These are phyloP conservation scores for Halophytophthora polymorphica DNA, from an alignment of 352 stramenopile species.

Conservation along the genomic window DNA sequence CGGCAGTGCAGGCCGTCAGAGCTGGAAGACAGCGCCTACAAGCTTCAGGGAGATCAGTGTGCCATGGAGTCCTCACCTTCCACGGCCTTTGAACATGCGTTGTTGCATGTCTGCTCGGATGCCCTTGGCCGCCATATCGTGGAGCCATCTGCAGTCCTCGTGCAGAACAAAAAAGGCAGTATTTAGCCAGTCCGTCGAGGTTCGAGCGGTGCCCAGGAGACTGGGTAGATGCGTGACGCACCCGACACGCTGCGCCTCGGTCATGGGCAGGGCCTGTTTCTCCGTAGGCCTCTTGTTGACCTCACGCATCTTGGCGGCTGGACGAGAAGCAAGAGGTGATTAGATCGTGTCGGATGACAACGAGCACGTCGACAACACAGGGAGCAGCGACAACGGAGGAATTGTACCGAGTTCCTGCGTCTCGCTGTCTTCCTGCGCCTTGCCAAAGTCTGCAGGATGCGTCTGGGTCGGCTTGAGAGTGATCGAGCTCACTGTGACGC, in stretches of 20 bases:
- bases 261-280: slow-evolving; percentile 61
- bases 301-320: slow-evolving; percentile 60
- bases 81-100: slow-evolving; percentile 79
- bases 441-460: slow-evolving; percentile 69
- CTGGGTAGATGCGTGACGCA: slow-evolving; percentile 11
- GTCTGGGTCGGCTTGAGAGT: slow-evolving; percentile 75
- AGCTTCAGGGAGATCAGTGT: slow-evolving; percentile 2
- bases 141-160: slow-evolving; percentile 47
- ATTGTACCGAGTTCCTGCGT: slow-evolving; percentile 48
- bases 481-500: slow-evolving; percentile 61
- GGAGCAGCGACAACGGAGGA: background rate
- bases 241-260: slow-evolving; percentile 72
- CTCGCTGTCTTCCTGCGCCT: slow-evolving; percentile 46
- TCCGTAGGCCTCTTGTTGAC: slow-evolving; percentile 67
- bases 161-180: too few relatives aligned
- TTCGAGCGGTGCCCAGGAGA: background rate
- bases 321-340: background rate
- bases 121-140: slow-evolving; percentile 61
- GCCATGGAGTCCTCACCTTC: slow-evolving; percentile 41
- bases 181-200: too few relatives aligned
- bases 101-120: slow-evolving; percentile 74
- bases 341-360: background rate
- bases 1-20: background rate
- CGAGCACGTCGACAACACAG: background rate
- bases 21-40: slow-evolving; percentile 3